Percentiles rank a stretch among this genome's conserved stretches.
Evolutionary conservation across 495 filamentous ascomycete species (phyloP).

Genomic region (Penicillium verhagenii): DNA sequence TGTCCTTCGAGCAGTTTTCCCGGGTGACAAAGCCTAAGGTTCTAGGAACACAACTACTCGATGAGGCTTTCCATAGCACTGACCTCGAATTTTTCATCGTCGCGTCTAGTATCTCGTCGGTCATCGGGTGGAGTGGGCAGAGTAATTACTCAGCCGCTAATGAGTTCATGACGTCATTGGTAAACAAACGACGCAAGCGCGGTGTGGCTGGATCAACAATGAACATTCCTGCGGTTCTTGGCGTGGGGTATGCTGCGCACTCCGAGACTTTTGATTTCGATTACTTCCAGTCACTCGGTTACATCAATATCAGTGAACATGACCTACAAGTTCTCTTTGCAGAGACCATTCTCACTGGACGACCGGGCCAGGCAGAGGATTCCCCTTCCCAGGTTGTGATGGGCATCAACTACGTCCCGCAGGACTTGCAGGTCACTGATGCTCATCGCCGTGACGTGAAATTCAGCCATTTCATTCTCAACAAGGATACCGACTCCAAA

Average conservation of each 20-base stretch:
- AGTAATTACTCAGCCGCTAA: conserved; percentile 54
- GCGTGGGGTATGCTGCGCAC: conserved; percentile 45
- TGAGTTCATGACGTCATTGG: conserved; percentile 45
- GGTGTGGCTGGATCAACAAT: conserved; percentile 24
- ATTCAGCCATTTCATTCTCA: no score
- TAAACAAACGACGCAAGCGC: conserved; percentile 27
- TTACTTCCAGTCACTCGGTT: conserved; percentile 3
- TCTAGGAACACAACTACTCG: conserved; percentile 24
- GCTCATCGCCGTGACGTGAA: neutral
- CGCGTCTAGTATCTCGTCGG: neutral
- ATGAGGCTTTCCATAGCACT: conserved; percentile 28
- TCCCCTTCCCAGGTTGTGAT: no score
- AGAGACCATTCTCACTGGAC: conserved; percentile 17
- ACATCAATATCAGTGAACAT: conserved; percentile 35
- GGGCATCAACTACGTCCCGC: neutral
- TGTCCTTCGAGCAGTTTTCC: conserved; percentile 50
- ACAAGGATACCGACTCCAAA: no score
- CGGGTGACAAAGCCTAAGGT: conserved; percentile 55
- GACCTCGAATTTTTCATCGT: conserved; percentile 2
- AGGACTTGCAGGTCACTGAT: neutral
- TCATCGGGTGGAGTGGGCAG: conserved; percentile 38
- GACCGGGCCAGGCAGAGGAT: neutral
- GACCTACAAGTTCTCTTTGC: conserved; percentile 48
- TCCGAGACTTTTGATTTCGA: neutral
- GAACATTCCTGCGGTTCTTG: conserved; percentile 25